Evolutionary conservation across 495 filamentous ascomycete species (phyloP).

Genomic region (Astrothelium macrocarpum): DNA sequence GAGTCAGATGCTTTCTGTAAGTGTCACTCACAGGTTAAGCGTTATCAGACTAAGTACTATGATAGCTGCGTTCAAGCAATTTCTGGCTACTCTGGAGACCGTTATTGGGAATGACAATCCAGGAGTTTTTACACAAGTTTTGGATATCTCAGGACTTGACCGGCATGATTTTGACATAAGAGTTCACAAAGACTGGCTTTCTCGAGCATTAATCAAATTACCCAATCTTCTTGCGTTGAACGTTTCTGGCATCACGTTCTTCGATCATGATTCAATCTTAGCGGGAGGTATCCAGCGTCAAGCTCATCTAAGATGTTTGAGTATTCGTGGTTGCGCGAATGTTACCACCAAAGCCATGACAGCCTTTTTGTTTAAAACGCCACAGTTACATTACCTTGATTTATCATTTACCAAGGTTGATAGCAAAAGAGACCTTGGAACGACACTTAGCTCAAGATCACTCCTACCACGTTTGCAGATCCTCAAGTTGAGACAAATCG

Average conservation of each 20-base stretch:
- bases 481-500: neutral
- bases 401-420: neutral
- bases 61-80: constrained; percentile 1
- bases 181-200: constrained; percentile 3
- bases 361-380: constrained; percentile 1
- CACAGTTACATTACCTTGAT: constrained; percentile 1
- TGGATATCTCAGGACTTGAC: neutral
- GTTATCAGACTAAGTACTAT: neutral
- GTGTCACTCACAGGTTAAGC: neutral
- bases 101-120: neutral
- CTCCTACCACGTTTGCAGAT: neutral
- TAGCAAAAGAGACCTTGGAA: neutral
- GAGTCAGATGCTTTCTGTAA: constrained; percentile 3
- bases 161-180: neutral
- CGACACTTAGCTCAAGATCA: neutral
- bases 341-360: neutral
- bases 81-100: neutral
- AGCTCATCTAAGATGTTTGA: neutral
- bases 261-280: constrained; percentile 1
- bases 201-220: neutral
- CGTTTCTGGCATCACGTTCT: constrained; percentile 5
- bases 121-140: neutral
- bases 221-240: neutral
- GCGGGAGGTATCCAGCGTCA: neutral
- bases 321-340: neutral